Percentiles rank a stretch among this genome's conserved stretches.
These are phyloP conservation scores for Yamadazyma sp. DNA, from an alignment of 805 yeast genomes.

Conservation along the genomic window DNA sequence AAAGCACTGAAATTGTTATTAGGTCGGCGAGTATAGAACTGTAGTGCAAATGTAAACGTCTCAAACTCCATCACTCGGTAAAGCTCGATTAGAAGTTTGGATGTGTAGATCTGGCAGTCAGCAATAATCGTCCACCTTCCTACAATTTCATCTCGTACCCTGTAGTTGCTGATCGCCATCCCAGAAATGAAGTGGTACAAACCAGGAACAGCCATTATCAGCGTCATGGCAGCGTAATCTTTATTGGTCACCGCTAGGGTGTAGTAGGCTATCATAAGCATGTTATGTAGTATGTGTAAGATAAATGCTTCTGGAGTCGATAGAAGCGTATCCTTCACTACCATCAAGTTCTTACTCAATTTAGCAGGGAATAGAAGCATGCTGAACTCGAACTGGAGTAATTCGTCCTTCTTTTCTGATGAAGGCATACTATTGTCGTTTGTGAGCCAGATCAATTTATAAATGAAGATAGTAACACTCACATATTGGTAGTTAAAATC, in stretches of 20 bases:
- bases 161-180: slow-evolving; percentile 22
- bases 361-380: slow-evolving; percentile 25
- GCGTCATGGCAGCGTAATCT: slow-evolving; percentile 16
- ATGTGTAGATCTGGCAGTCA: slow-evolving; percentile 18
- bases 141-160: slow-evolving; percentile 16
- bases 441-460: slow-evolving; percentile 18
- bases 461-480: slow-evolving; percentile 16
- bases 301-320: slow-evolving; percentile 22
- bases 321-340: slow-evolving; percentile 20
- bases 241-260: slow-evolving; percentile 15
- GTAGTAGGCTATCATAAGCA: slow-evolving; percentile 20
- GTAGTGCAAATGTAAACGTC: slow-evolving; percentile 17
- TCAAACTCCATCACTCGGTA: slow-evolving; percentile 23
- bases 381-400: slow-evolving; percentile 22
- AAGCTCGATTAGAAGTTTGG: slow-evolving; percentile 17
- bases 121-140: slow-evolving; percentile 20
- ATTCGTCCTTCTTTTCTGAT: slow-evolving; percentile 11
- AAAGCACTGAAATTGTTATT: slow-evolving; percentile 12
- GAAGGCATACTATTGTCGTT: slow-evolving; percentile 5
- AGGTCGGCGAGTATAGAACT: slow-evolving; percentile 13
- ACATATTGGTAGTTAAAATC: slow-evolving; percentile 19
- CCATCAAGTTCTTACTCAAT: slow-evolving; percentile 19
- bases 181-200: slow-evolving; percentile 22
- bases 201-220: slow-evolving; percentile 23
- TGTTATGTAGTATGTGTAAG: slow-evolving; percentile 21